Evolutionary conservation across 306 rosid species (phyloP).

Genomic region (Pyrus bretschneideri): DNA sequence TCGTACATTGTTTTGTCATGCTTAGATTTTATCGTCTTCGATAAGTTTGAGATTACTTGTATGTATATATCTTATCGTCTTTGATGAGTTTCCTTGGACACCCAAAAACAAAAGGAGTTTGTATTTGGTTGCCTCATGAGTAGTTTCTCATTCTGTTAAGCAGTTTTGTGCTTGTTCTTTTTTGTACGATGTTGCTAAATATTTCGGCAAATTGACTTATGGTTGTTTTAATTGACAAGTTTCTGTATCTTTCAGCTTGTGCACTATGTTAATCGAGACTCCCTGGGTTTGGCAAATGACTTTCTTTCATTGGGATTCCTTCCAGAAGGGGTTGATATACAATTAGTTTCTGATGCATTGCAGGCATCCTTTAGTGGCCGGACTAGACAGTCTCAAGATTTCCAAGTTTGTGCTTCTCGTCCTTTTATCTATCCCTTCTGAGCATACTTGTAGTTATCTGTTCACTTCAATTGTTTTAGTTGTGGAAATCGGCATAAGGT

Average conservation of each 20-base stretch:
- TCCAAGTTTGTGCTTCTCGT: conserved; percentile 57
- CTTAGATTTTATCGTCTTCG: not conserved
- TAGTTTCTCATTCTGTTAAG: not conserved
- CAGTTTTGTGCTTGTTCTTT: not conserved
- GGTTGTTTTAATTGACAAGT: conserved; percentile 16
- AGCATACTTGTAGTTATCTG: not conserved
- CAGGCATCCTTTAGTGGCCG: conserved; percentile 52
- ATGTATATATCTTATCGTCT: not conserved
- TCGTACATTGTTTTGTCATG: not conserved
- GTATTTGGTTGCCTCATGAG: not conserved
- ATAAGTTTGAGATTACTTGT: not conserved
- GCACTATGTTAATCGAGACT: conserved; percentile 95
- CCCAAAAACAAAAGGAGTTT: not conserved
- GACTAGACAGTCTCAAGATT: conserved; percentile 65
- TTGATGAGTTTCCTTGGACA: not conserved
- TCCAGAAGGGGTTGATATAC: conserved; percentile 74
- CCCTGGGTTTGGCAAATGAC: conserved; percentile 96
- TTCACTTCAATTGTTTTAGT: not conserved
- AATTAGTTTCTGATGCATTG: conserved; percentile 64
- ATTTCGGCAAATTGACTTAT: conserved; percentile 7
- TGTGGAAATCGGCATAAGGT: not conserved
- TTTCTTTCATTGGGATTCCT: conserved; percentile 92
- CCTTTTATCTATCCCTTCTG: not conserved
- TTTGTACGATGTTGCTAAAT: not conserved
- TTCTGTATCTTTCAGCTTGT: conserved; percentile 75